Evolutionary conservation across 2,329 filamentous ascomycete genomes (phyloP), one percentile per base, ranked within the genome.

Genomic region (Apiospora rasikravindrae): DNA sequence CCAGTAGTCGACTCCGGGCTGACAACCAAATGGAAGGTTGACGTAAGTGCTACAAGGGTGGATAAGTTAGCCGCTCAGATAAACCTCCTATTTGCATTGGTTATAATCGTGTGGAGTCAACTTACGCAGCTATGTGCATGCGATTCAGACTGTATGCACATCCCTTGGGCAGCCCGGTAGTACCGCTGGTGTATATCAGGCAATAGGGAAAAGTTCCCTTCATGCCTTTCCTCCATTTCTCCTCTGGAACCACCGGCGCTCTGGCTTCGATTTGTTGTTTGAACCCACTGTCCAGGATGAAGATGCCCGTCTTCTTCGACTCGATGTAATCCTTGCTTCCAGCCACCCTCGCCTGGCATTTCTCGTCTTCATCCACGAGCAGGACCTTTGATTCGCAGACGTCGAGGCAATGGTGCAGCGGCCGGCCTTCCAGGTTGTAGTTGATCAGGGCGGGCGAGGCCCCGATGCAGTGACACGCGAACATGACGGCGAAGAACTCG

Each of bases 151-250:
- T 87, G 76, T 92, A 91, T 0, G 86, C 80, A 75, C 90, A 91
- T 0, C 89, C 92, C 80, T 94, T 94, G 16, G 92, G 91, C 75
- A 92, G 81, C 6, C 92, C 92, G 0, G 92, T 94, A 0, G 92
- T 94, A 37, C 92, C 92, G 73, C 89, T 88, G 2, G 92, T 94
- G 78, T 93, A 94, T 73, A 94, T 88, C 33, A 94, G 79, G 66
- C 86, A 88, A 74, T 88, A 84, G 0, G 91, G 89, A 75, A 85
- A 89, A 11, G 83, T 81, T 0, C 82, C 84, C 64, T 83, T 82
- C 2, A 91, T 83, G 5, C 81, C 82, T 7, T 82, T 81, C 47
- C 90, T 85, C 70, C 88, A 85, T 24, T 85, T 82, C 73, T 91
- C 86, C 1, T 84, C 85, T 0, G 89, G 88, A 70, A 86, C 82